Base-by-base conservation (phyloP, 129 eudicot genomes). In the Artemisia argyi region DNA sequence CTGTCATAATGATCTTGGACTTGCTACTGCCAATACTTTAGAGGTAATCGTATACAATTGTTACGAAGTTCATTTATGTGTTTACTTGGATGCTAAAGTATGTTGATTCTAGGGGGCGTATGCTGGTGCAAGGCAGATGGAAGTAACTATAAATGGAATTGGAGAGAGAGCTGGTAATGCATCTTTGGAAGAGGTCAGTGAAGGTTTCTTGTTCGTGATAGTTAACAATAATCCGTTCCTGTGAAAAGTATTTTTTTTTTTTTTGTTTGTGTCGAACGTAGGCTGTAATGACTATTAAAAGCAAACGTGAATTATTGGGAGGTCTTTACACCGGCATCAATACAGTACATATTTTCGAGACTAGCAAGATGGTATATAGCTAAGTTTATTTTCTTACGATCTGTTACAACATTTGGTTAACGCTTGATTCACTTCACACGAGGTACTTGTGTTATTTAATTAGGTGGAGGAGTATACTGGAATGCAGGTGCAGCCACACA, bases 161-260 rank as follows among this genome's bases (percentile, higher is more conserved):
- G 97, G 97, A 28, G 97, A 91, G 65, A 86, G 97, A 84, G 97
- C 97, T 75, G 97, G 97, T 12, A 91, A 91, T 76, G 96, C 97
- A 39, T 88, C 96, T 66, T 63, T 91, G 52, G 97, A 91, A 81
- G 97, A 91, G 90, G 97, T 91, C 24, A 32, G 68, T 63, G 68
- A 6, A 39, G 11, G 46, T 14, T 65, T 65, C 10, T 35, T 35
- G 26, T 65, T 42, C 13, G 26, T 47, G 18, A 10, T 39, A 18
- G 11, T 17, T 28, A 7, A 52, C 4, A 15, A 11, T 3, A 14
- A 39, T 39, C 11, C 17, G 56, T 51, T 6, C 11, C 17, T n/a
- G 17, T 51, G n/a, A 51, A 13, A 51, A 51, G 57, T 16, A 0
- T n/a, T n/a, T n/a, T n/a, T n/a, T 52, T 14, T 13, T 13, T 16